A percentile compares a stretch with the other conserved stretches of the same genome.
phyloP scores from a whole-genome alignment of 768 basidiomycete species.

The Saitozyma sp. region DNA sequence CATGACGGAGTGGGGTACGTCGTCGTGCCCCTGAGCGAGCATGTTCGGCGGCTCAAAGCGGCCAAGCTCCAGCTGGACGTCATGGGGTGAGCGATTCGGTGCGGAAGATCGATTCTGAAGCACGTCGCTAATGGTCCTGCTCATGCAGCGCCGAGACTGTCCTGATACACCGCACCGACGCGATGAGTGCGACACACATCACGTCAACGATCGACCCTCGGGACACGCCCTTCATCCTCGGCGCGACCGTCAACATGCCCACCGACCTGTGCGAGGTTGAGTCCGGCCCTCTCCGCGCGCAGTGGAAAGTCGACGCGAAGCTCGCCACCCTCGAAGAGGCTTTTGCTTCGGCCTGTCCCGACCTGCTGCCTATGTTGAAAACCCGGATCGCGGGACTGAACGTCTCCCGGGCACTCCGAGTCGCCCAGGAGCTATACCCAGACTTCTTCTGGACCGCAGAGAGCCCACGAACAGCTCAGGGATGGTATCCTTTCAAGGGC shows the following conservation, averaged over 20 bases:
- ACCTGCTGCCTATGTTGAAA: slow-evolving; percentile 12
- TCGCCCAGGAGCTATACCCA: slow-evolving; percentile 15
- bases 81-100: slow-evolving; percentile 56
- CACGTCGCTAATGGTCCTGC: no score
- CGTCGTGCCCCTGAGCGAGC: slow-evolving; percentile 83
- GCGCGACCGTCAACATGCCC: slow-evolving; percentile 46
- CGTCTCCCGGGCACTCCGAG: slow-evolving; percentile 15
- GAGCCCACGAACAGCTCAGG: no score
- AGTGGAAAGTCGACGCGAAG: slow-evolving; percentile 57
- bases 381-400: slow-evolving; percentile 12
- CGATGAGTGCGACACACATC: slow-evolving; percentile 82
- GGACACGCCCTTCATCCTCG: slow-evolving; percentile 66
- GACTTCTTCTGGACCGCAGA: slow-evolving; percentile 15
- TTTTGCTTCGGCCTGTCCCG: slow-evolving; percentile 14
- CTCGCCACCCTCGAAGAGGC: slow-evolving; percentile 23
- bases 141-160: slow-evolving; percentile 45
- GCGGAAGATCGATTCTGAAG: no score
- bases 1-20: slow-evolving; percentile 90
- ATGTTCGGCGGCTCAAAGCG: slow-evolving; percentile 78
- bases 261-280: slow-evolving; percentile 61
- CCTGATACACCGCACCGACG: slow-evolving; percentile 87
- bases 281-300: slow-evolving; percentile 70
- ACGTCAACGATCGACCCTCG: slow-evolving; percentile 76
- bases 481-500: no score
- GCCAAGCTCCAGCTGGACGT: slow-evolving; percentile 89